Base-by-base conservation (phyloP, 495 filamentous ascomycete species). In the Penicillium argentinense region DNA sequence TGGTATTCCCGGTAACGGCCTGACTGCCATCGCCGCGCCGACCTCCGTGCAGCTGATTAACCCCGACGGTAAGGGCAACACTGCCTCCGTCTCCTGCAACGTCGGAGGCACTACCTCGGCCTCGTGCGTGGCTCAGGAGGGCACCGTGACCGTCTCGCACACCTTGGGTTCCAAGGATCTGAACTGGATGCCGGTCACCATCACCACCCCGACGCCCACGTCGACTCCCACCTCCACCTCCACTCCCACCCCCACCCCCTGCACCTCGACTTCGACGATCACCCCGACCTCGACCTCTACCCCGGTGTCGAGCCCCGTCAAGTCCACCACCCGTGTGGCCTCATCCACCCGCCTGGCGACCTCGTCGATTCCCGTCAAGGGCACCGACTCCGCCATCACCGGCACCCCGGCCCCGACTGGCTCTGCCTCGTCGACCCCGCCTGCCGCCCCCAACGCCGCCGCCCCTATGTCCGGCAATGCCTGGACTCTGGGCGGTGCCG, bases 401-500 rank as follows among this genome's bases (percentile, higher is more conserved):
- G 28, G 33, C 36, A 41, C 48, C 25, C 25, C 54, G n/a, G 42
- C 54, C 9, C 43, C 47, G 14, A 45, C 53, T 8, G 25, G 29
- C 3, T 30, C 51, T 12, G 9, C 41, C 8, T 47, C 57, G 8
- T 29, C 46, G 8, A 46, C 49, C 47, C 26, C 57, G 22, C 13
- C 52, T 6, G 22, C 50, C n/a, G 34, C 53, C 12, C 42, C 47
- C 38, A 62, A 54, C 41, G 55, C 48, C 22, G 59, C 59, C 18
- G 53, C 29, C 32, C 30, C 57, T 30, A 24, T 63, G 41, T 38
- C 45, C n/a, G 53, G 53, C 34, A 63, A 56, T 45, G 24, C 33
- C 29, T 68, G 59, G 64, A 45, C 60, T 9, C 49, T 63, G 7
- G 57, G 61, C 24, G 67, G 61, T 37, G 65, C 61, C 18, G 57